Percentiles rank a stretch among this genome's conserved stretches.
Conservation (phyloP, 768 basidiomycete species). For the Guyanaporus albipodus region DNA sequence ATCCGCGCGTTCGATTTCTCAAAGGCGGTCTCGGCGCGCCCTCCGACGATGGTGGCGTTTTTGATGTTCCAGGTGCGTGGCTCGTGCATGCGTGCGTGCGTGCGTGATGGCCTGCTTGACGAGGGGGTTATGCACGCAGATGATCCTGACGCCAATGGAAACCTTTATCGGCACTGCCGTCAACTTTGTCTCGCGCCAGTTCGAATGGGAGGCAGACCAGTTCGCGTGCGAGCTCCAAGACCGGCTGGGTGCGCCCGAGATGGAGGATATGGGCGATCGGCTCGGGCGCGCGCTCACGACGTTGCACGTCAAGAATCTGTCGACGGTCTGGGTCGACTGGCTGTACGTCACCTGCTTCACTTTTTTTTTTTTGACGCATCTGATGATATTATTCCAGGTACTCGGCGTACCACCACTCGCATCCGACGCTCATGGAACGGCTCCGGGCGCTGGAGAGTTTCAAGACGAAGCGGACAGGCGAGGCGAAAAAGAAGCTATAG, state of each 20-base stretch:
- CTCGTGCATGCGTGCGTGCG: background rate
- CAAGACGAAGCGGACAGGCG: constrained; percentile 38
- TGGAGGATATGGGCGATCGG: constrained; percentile 83
- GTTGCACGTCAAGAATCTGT: constrained; percentile 89
- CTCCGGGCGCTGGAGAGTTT: constrained; percentile 75
- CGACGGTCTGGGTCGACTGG: constrained; percentile 94
- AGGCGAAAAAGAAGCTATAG: constrained; percentile 29
- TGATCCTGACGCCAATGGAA: constrained; percentile 79
- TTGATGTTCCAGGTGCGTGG: constrained; percentile 72
- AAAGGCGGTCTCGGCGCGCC: constrained; percentile 52
- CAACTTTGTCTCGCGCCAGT: constrained; percentile 79
- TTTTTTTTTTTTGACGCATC: background rate
- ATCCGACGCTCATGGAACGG: constrained; percentile 91
- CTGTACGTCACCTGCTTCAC: constrained; percentile 39
- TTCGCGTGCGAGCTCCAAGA: constrained; percentile 76
- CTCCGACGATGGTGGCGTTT: constrained; percentile 84
- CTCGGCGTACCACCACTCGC: constrained; percentile 94
- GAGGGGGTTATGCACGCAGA: constrained; percentile 35
- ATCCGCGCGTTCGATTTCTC: constrained; percentile 81
- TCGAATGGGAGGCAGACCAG: constrained; percentile 91
- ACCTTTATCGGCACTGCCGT: constrained; percentile 66
- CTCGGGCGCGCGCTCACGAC: constrained; percentile 79
- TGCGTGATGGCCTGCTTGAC: too few species aligned
- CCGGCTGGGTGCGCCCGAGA: constrained; percentile 41
- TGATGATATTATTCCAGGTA: constrained; percentile 52